Conservation (phyloP, 371 early-diverging fungal species). For the Dichotomocladium elegans region DNA sequence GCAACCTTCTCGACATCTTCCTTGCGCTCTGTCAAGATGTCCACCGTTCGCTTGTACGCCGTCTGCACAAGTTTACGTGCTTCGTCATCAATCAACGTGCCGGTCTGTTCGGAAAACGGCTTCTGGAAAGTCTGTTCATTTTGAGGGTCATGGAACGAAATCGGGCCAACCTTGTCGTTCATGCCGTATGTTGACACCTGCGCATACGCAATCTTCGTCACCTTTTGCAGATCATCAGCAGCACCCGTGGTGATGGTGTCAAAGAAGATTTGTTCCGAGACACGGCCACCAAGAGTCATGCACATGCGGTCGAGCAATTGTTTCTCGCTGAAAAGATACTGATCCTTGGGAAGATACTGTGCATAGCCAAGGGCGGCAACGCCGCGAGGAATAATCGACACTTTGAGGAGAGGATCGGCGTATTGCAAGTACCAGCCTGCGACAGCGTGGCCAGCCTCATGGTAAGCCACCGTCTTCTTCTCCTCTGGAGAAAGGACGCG, state of each 20-base stretch:
- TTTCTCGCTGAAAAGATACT: conserved; percentile 88
- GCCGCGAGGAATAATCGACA: conserved; percentile 97
- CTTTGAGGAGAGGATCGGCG: conserved; percentile 95
- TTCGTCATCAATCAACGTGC: conserved; percentile 91
- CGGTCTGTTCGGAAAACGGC: conserved; percentile 96
- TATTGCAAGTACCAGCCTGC: conserved; percentile 97
- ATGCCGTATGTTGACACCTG: conserved; percentile 94
- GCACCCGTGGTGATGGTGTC: conserved; percentile 88
- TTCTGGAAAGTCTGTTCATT: conserved; percentile 82
- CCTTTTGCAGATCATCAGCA: conserved; percentile 93
- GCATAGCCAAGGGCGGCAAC: conserved; percentile 97
- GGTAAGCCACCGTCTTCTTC: conserved; percentile 98
- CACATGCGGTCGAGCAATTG: conserved; percentile 96
- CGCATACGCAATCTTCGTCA: conserved; percentile 96
- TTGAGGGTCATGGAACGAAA: conserved; percentile 79
- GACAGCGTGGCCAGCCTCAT: conserved; percentile 99
- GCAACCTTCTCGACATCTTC: conserved; percentile 93
- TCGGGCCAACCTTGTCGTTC: conserved; percentile 85
- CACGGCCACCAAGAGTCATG: conserved; percentile 97
- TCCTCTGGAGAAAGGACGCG: conserved; percentile 95
- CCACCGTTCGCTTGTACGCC: conserved; percentile 79
- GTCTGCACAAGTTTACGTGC: conserved; percentile 78
- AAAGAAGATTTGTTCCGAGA: conserved; percentile 94
- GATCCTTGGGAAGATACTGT: conserved; percentile 97
- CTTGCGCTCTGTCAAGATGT: conserved; percentile 78